phyloP scores from a whole-genome alignment of 2,329 filamentous ascomycete species.

The Claviceps africana region DNA sequence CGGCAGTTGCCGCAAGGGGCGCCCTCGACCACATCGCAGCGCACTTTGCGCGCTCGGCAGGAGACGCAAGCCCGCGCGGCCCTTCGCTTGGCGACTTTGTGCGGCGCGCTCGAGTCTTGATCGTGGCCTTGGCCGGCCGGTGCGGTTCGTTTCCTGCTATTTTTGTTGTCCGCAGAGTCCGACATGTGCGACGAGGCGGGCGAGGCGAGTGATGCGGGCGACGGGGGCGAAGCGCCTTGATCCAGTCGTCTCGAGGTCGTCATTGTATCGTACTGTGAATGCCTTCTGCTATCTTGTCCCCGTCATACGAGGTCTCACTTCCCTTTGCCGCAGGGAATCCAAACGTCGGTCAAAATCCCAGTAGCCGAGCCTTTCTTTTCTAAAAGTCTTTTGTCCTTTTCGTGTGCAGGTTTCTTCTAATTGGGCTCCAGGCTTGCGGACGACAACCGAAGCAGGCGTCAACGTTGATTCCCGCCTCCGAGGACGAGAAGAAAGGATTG shows the following conservation, averaged over 20 bases:
- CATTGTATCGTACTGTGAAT: constrained; percentile 4
- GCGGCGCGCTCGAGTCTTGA: constrained; percentile 14
- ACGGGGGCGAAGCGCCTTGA: constrained; percentile 10
- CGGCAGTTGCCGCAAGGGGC: constrained; percentile 80
- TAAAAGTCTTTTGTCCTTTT: too few species aligned
- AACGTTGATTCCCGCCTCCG: too few species aligned
- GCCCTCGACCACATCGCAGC: constrained; percentile 85
- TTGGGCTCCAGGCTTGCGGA: too few species aligned
- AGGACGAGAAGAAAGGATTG: too few species aligned
- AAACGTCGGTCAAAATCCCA: too few species aligned
- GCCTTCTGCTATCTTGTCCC: too few species aligned
- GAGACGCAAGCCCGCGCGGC: constrained; percentile 86
- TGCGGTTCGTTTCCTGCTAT: constrained; percentile 20
- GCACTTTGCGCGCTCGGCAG: constrained; percentile 78
- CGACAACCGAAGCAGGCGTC: too few species aligned
- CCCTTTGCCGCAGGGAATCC: too few species aligned
- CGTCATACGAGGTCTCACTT: too few species aligned
- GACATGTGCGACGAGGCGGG: constrained; percentile 15
- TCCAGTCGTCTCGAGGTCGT: constrained; percentile 12
- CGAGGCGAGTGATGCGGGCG: constrained; percentile 15
- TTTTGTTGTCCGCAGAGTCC: constrained; percentile 15
- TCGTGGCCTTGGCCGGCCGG: constrained; percentile 14
- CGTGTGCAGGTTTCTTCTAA: too few species aligned
- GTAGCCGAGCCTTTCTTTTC: too few species aligned
- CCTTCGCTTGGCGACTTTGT: constrained; percentile 56